Base-by-base conservation (phyloP, 495 filamentous ascomycete genomes). In the Aspergillus taichungensis region DNA sequence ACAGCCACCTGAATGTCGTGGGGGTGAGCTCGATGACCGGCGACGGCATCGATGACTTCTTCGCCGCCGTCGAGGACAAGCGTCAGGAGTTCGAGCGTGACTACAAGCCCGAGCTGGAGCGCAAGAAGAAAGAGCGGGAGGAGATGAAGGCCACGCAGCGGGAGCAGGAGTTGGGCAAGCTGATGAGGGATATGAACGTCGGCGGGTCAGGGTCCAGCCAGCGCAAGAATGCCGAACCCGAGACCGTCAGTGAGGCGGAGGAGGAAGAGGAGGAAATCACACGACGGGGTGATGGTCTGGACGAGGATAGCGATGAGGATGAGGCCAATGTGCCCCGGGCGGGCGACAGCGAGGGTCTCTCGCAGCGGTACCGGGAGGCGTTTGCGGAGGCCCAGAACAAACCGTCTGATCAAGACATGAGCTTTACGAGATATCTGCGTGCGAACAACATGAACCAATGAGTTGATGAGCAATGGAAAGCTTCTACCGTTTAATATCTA, bases 111-210 rank as follows among this genome's bases (percentile, higher is more conserved):
- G 94, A 95, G 60, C 76, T 96, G 40, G 88, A 95, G 67, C 77
- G 79, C 41, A 76, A 85, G 60, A 75, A 80, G 53, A 75, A 81
- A 45, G 80, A 88, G 62, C 75, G 84, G 11, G 87, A 94, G 42
- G 74, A 84, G 47, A 73, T 74, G 42, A 90, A 88, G 68, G 66
- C 74, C 14, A 74, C 78, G 45, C 68, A 72, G 44, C 72, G 87
- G 31, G 80, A 95, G 56, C 75, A 84, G 55, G 90, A 97, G 57
- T 67, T 97, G 33, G 83, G 84, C 18, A 87, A 85, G 72, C 71
- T 97, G 64, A 95, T 99, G 91, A 84, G 84, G 57, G 92, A 91
- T 51, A 91, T 99, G 86, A 76, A 78, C 30, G 83, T 97, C 53
- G 71, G 74, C 12, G 71, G 72, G 6, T 61, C 69, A n/a, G 60